phyloP scores from a whole-genome alignment of 2,329 filamentous ascomycete genomes.

The Colletotrichum sp. region DNA sequence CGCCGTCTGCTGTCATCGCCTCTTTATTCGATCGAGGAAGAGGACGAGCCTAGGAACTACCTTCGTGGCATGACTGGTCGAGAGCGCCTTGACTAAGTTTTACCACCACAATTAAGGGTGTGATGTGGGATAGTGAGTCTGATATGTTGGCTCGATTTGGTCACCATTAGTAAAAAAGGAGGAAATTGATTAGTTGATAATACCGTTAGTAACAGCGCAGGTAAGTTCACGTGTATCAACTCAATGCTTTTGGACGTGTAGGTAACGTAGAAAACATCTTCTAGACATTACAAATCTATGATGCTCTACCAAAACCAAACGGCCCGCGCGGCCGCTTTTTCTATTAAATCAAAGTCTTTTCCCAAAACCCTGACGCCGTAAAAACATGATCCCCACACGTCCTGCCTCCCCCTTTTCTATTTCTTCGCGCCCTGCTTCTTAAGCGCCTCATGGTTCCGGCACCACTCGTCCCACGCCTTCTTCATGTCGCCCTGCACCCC shows the following conservation, averaged over 20 bases:
- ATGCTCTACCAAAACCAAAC: neutral
- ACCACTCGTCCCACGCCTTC: conserved; percentile 21
- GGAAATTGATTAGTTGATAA: neutral
- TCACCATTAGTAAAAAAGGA: too few species aligned
- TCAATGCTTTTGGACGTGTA: neutral
- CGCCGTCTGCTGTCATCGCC: neutral
- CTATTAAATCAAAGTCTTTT: neutral
- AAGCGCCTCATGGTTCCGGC: conserved; percentile 12
- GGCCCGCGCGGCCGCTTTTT: neutral
- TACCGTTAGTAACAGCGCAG: neutral
- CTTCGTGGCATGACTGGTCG: neutral
- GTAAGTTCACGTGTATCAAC: neutral
- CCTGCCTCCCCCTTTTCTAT: neutral
- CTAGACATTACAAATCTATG: neutral
- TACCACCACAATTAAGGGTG: fast-evolving
- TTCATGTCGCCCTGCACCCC: conserved; percentile 1
- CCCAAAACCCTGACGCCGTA: conserved; percentile 22
- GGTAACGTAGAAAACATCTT: neutral
- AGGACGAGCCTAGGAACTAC: neutral
- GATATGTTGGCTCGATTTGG: too few species aligned
- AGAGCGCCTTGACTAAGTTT: neutral
- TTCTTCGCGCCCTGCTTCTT: conserved; percentile 15
- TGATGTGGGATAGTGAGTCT: neutral
- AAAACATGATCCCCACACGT: neutral
- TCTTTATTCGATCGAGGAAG: neutral